Evolutionary conservation across 139 green algal genomes (phyloP), one percentile per base, ranked within the genome.

Genomic region (Dunaliella primolecta): DNA sequence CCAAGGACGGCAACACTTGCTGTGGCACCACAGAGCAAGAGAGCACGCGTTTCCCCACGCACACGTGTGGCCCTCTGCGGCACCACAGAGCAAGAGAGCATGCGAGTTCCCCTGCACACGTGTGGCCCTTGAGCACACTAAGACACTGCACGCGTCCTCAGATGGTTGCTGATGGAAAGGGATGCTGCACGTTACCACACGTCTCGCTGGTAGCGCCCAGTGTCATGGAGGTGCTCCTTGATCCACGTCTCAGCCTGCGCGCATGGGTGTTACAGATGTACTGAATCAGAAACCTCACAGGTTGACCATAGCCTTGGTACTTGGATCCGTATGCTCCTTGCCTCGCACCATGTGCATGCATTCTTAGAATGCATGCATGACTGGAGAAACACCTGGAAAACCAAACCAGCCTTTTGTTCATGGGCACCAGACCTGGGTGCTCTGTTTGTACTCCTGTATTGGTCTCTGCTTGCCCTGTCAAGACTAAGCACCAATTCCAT

Each of bases 161-260:
- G n/a, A n/a, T n/a, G n/a, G n/a, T n/a, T n/a, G n/a, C n/a, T n/a
- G n/a, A n/a, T n/a, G n/a, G n/a, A n/a, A n/a, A n/a, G 56, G 56
- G 20, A 20, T 72, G 56, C 56, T 29, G 25, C 30, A 29, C 32
- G 3, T 70, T 88, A 98, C 96, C 96, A 99, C n/a, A 98, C 94
- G 75, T 98, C 96, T 56, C 95, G 91, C 81, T 95, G 91, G 89
- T 98, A 99, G 2, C 96, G 87, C 20, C 92, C 92, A 1, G 82
- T 78, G 81, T 96, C 91, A 0, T 85, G 70, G 33, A 99, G 80
- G 7, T 25, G 7, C 81, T 91, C 79, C 87, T 98, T 96, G 1
- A 99, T 46, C 25, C 89, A 88, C 0, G 83, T 88, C 87, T 98
- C 95, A 1, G 93, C 95, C 80, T 94, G 35, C 27, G 46, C 46